These are phyloP conservation scores for Teunomyces stri DNA, from an alignment of 805 yeast species.

Conservation along the genomic window DNA sequence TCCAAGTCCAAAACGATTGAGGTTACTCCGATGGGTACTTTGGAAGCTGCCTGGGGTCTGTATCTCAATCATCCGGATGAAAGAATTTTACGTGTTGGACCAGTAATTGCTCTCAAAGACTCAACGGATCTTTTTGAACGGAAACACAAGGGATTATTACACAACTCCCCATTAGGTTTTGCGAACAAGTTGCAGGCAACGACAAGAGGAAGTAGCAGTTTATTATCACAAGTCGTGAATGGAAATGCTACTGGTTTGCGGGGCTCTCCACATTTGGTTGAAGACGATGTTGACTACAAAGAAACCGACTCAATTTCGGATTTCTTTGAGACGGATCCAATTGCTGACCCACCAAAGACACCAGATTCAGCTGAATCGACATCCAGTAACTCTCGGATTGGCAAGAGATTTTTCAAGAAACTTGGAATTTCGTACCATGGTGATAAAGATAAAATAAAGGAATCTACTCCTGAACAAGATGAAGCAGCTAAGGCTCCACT, in stretches of 20 bases:
- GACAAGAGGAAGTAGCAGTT: constrained; percentile 21
- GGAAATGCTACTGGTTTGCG: constrained; percentile 28
- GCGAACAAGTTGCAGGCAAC: constrained; percentile 21
- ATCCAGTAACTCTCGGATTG: background rate
- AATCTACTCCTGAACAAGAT: background rate
- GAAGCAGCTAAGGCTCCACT: background rate
- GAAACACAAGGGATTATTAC: constrained; percentile 54
- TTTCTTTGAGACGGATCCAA: constrained; percentile 11
- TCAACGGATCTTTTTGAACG: constrained; percentile 53
- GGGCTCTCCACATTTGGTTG: constrained; percentile 9
- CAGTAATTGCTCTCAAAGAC: constrained; percentile 43
- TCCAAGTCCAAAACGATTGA: constrained; percentile 31
- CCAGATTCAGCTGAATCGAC: background rate
- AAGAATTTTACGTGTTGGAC: constrained; percentile 57
- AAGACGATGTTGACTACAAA: constrained; percentile 46
- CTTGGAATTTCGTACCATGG: constrained; percentile 13
- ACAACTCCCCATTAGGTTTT: constrained; percentile 56
- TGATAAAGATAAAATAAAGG: constrained; percentile 1
- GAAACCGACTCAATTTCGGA: constrained; percentile 70
- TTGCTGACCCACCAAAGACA: constrained; percentile 16
- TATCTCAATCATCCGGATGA: constrained; percentile 57
- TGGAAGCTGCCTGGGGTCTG: constrained; percentile 60
- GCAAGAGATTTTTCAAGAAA: constrained; percentile 17
- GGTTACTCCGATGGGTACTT: constrained; percentile 46
- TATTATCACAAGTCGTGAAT: constrained; percentile 39